Conservation (phyloP, 768 basidiomycete genomes). For the Omphalotus guepiniiformis region DNA sequence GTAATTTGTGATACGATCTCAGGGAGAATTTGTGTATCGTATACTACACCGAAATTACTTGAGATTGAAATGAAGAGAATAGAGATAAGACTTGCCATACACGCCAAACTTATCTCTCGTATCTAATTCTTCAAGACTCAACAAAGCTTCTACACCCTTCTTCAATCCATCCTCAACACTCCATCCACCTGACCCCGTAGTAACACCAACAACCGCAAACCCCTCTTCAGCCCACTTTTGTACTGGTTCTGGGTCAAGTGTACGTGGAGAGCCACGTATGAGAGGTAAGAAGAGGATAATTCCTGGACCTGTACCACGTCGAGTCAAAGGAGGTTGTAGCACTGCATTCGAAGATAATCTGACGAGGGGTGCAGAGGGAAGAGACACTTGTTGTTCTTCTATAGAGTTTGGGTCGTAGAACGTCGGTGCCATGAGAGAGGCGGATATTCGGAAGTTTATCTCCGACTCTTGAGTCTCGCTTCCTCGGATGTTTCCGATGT, state of each 20-base stretch:
- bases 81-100: slow-evolving; percentile 29
- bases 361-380: slow-evolving; percentile 38
- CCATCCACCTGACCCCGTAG: slow-evolving; percentile 16
- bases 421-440: slow-evolving; percentile 12
- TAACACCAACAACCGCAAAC: slow-evolving; percentile 40
- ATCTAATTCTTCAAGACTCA: slow-evolving; percentile 33
- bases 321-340: slow-evolving; percentile 45
- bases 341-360: slow-evolving; percentile 26
- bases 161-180: slow-evolving; percentile 25
- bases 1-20: slow-evolving; percentile 23
- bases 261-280: slow-evolving; percentile 20
- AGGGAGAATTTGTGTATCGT: slow-evolving; percentile 27
- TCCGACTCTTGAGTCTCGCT: background rate
- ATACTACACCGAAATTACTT: slow-evolving; percentile 20
- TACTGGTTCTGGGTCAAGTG: slow-evolving; percentile 44
- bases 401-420: slow-evolving; percentile 36
- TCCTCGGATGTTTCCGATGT: background rate
- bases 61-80: background rate
- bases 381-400: slow-evolving; percentile 34
- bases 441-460: background rate
- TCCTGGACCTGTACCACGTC: slow-evolving; percentile 45
- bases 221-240: slow-evolving; percentile 56
- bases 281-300: slow-evolving; percentile 40
- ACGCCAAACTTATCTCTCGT: slow-evolving; percentile 41
- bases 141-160: slow-evolving; percentile 31